phyloP scores from a whole-genome alignment of 495 filamentous ascomycete species.

The Aeminium ludgeri region DNA sequence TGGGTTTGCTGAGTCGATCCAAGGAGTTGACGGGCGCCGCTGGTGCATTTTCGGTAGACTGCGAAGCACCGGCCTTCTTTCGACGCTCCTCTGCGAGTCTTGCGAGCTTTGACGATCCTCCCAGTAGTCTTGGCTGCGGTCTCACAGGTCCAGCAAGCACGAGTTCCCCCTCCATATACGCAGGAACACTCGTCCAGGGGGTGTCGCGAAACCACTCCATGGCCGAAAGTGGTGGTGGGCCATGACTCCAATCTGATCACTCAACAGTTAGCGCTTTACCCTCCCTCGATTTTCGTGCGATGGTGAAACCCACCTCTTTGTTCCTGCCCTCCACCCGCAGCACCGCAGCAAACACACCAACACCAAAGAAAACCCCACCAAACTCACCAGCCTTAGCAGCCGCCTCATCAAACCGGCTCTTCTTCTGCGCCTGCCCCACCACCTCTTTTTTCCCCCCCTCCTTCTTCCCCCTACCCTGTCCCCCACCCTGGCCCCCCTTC shows the following conservation, averaged over 20 bases:
- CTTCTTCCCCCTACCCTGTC: constrained; percentile 5
- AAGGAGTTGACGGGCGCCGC: constrained; percentile 18
- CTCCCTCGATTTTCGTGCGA: no score
- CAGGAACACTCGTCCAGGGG: constrained; percentile 70
- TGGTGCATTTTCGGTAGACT: constrained; percentile 10
- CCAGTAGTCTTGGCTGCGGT: constrained; percentile 49
- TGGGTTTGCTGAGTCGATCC: constrained; percentile 17
- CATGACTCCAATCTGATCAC: no score
- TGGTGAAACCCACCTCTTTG: constrained; percentile 8
- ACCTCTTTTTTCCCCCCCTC: no score
- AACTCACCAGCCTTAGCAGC: constrained; percentile 13
- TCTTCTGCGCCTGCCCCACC: constrained; percentile 23
- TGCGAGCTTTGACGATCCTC: constrained; percentile 64
- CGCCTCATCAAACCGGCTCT: constrained; percentile 28
- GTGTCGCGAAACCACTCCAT: constrained; percentile 62
- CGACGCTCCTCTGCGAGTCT: constrained; percentile 79
- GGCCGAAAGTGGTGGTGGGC: constrained; percentile 14
- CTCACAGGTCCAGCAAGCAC: constrained; percentile 41
- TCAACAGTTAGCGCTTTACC: no score
- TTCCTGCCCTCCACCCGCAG: neutral
- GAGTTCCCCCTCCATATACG: constrained; percentile 46
- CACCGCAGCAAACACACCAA: neutral
- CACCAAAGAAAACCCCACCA: no score
- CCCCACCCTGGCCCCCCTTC: constrained; percentile 7
- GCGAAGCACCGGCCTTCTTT: constrained; percentile 27